Evolutionary conservation across 129 eudicot species (phyloP).

Genomic region (Pulicaria dysenterica): DNA sequence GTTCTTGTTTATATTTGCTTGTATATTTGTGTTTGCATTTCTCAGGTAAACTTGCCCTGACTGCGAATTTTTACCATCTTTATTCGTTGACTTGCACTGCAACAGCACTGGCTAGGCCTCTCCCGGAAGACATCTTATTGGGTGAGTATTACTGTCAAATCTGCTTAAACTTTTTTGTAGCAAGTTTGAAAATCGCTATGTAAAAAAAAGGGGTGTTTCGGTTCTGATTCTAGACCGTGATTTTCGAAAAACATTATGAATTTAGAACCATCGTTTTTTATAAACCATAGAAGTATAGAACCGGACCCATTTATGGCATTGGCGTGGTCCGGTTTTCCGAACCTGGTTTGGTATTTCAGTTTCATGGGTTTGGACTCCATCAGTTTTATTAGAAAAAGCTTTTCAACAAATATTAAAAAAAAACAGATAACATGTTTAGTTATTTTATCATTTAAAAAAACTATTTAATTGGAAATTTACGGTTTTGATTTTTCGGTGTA

Average conservation of each 20-base stretch:
- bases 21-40: conserved; percentile 11
- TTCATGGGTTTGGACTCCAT: no score
- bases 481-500: no score
- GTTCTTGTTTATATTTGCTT: conserved; percentile 19
- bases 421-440: no score
- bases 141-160: conserved; percentile 17
- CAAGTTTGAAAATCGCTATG: background rate
- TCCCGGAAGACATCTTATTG: background rate
- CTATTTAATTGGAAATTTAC: no score
- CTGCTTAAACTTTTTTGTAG: background rate
- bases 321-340: no score
- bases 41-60: conserved; percentile 15
- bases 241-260: background rate
- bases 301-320: no score
- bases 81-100: background rate
- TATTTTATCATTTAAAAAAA: no score
- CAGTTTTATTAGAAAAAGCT: no score
- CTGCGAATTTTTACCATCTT: background rate
- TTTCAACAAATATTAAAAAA: no score
- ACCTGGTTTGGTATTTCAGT: no score
- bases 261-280: no score
- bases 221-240: background rate
- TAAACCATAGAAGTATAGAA: no score
- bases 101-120: background rate
- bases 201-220: background rate